These are phyloP conservation scores for Physcomitrellopsis africana DNA, from an alignment of 225 moss, liverwort and hornwort genomes.

Conservation along the genomic window DNA sequence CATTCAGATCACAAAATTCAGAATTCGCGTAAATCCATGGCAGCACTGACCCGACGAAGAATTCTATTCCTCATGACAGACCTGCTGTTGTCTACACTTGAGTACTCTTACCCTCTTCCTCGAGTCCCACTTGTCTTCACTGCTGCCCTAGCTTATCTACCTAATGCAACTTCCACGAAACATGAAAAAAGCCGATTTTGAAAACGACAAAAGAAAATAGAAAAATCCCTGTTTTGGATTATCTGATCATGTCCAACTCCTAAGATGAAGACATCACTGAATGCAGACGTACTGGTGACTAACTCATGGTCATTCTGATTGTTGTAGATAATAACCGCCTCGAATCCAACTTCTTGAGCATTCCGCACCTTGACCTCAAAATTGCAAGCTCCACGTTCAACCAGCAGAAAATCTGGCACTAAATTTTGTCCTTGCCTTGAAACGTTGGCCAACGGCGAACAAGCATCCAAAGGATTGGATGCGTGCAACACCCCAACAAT, in stretches of 20 bases:
- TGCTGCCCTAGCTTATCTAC: too few species aligned
- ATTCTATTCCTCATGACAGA: too few species aligned
- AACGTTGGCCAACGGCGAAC: slow-evolving; percentile 55
- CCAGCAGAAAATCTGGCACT: slow-evolving; percentile 68
- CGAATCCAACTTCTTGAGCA: slow-evolving; percentile 85
- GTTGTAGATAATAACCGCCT: slow-evolving; percentile 83
- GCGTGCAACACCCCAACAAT: slow-evolving; percentile 68
- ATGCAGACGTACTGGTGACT: slow-evolving; percentile 76
- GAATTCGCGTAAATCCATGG: too few species aligned
- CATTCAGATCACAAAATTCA: background rate
- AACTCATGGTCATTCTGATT: slow-evolving; percentile 71
- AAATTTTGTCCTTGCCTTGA: slow-evolving; percentile 50
- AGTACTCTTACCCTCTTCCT: too few species aligned
- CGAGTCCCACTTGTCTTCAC: too few species aligned
- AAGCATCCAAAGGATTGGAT: slow-evolving; percentile 71
- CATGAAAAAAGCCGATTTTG: too few species aligned
- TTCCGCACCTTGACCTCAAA: slow-evolving; percentile 84
- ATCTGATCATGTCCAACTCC: background rate
- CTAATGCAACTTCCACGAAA: too few species aligned
- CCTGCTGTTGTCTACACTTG: too few species aligned
- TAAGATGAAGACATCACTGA: background rate
- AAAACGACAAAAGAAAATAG: too few species aligned
- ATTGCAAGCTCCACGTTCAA: slow-evolving; percentile 75
- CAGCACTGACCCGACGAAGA: too few species aligned
- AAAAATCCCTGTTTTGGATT: background rate